Evolutionary conservation across 495 filamentous ascomycete genomes (phyloP).

Genomic region (Hyphodiscus hymeniophilus): DNA sequence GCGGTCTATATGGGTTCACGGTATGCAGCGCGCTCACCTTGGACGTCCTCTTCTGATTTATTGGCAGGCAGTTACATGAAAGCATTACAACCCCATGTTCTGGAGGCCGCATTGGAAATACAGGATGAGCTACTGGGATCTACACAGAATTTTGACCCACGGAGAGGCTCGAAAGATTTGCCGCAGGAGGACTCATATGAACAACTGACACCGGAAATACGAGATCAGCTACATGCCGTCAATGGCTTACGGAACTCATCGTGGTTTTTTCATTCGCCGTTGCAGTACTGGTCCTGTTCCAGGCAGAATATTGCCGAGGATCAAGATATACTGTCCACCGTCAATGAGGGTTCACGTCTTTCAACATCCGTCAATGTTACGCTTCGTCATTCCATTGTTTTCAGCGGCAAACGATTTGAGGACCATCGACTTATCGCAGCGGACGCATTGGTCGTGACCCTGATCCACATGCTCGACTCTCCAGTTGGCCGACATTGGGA

Average conservation of each 20-base stretch:
- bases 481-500: conserved; percentile 53
- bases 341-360: conserved; percentile 46
- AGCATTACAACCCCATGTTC: conserved; percentile 51
- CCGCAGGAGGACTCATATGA: conserved; percentile 7
- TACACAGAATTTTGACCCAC: conserved; percentile 42
- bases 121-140: conserved; percentile 51
- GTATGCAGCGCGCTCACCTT: conserved; percentile 4
- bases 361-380: conserved; percentile 58
- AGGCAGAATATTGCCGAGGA: conserved; percentile 44
- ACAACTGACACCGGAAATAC: conserved; percentile 30
- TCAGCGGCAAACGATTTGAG: conserved; percentile 63
- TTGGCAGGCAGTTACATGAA: conserved; percentile 52
- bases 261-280: conserved; percentile 63
- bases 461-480: conserved; percentile 54
- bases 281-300: conserved; percentile 68
- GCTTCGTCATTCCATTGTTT: conserved; percentile 62
- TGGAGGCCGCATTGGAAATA: conserved; percentile 52
- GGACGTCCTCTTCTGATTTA: conserved; percentile 2
- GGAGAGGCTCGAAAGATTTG: conserved; percentile 17
- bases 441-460: conserved; percentile 65
- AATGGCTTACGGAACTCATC: conserved; percentile 44
- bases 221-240: conserved; percentile 40
- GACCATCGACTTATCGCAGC: conserved; percentile 52
- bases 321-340: conserved; percentile 50
- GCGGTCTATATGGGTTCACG: conserved; percentile 50